Evolutionary conservation across 805 yeast genomes (phyloP), one percentile per base, ranked within the genome.

Genomic region (Pichia eremophila): DNA sequence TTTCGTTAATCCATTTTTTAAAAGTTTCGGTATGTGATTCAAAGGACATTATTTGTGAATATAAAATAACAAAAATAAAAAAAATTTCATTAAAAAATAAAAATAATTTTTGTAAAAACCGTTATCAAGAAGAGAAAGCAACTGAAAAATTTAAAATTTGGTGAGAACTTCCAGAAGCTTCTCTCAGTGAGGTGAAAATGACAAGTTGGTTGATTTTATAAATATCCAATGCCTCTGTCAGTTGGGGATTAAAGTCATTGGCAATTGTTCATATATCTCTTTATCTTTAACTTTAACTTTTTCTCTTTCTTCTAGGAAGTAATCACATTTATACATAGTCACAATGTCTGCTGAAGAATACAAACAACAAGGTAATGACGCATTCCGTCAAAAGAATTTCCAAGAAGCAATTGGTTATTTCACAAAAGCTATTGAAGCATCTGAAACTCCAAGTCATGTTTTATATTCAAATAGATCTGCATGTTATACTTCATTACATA

Each of bases 391-490:
- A 46, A 91, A 93, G 67, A 87, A 91, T 47, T 93, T 78, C 64
- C 70, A 71, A 22, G 74, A 79, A 55, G 98, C 99, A 39, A 78
- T 84, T 49, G 95, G 84, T 35, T 67, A 71, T 46, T 93, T 93
- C 69, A 69, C 91, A 18, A 75, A 85, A 64, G 99, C 97, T 34
- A 93, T 91, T 59, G 95, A 80, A 41, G 87, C 78, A 14, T 81
- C 96, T 0, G 73, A 81, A 41, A 54, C 74, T 7, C 95, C 97
- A 53, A 93, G 91, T 66, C 97, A 91, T 63, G 97, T 93, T 17
- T 73, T 93, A 46, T 90, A 73, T 65, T 89, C 97, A 44, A 93
- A 93, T 71, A 81, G 99, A 66, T 90, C 98, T 11, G 99, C 95
- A 14, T 78, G 88, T 48, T 83, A 83, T 60, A 84, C 97, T 5